phyloP scores from a whole-genome alignment of 2,329 filamentous ascomycete genomes.

The Rachicladosporium sp. region DNA sequence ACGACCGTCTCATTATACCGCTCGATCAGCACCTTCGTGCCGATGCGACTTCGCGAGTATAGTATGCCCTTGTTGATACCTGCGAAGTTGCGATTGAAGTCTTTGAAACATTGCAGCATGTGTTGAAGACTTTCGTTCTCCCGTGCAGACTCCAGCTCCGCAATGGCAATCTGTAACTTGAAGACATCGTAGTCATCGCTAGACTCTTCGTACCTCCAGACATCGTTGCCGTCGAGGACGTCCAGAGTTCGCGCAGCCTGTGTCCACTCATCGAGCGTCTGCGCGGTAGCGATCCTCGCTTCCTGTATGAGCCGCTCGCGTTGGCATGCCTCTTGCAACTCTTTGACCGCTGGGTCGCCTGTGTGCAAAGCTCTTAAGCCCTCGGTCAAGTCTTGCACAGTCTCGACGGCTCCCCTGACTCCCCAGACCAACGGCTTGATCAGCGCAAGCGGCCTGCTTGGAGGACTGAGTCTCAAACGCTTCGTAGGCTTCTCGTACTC shows the following conservation, averaged over 20 bases:
- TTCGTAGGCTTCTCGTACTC: too few species aligned
- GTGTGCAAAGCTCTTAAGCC: slow-evolving; percentile 1
- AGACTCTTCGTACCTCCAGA: slow-evolving; percentile 61
- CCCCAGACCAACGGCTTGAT: slow-evolving; percentile 8
- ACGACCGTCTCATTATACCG: slow-evolving; percentile 71
- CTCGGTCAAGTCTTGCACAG: slow-evolving; percentile 6
- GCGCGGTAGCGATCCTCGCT: slow-evolving; percentile 4
- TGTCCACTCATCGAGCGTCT: slow-evolving; percentile 51
- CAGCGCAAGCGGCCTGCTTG: not conserved
- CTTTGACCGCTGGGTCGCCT: slow-evolving; percentile 2
- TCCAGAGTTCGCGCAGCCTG: slow-evolving; percentile 66
- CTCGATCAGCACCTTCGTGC: slow-evolving; percentile 80
- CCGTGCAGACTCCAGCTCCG: slow-evolving; percentile 65
- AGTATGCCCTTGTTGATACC: slow-evolving; percentile 74
- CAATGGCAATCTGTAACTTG: slow-evolving; percentile 57
- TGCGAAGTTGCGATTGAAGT: slow-evolving; percentile 67
- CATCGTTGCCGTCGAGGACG: slow-evolving; percentile 62
- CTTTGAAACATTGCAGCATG: slow-evolving; percentile 72
- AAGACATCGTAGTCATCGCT: slow-evolving; percentile 60
- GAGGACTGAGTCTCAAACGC: too few species aligned
- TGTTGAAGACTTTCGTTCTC: slow-evolving; percentile 56
- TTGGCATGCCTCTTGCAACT: not conserved
- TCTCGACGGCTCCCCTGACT: slow-evolving; percentile 9
- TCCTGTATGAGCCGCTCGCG: slow-evolving; percentile 3
- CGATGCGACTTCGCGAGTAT: slow-evolving; percentile 73